Percentiles rank a stretch among this genome's conserved stretches.
Evolutionary conservation across 2,329 filamentous ascomycete species (phyloP).

Genomic region (Phyllosticta citriasiana): DNA sequence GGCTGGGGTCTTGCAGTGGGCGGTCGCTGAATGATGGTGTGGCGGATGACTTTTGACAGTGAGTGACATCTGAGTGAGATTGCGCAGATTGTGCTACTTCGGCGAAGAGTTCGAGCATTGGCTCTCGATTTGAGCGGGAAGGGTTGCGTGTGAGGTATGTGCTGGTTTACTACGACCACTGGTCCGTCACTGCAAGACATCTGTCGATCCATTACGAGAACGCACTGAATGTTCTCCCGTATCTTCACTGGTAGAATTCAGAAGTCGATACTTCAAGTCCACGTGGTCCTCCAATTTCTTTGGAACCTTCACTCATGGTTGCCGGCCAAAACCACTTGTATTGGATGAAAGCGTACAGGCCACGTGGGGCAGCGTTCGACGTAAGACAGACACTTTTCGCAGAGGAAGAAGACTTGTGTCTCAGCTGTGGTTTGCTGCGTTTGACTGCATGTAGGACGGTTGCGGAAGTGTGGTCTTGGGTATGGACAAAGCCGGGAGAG

Average conservation of each 20-base stretch:
- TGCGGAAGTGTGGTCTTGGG: background rate
- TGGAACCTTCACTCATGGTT: background rate
- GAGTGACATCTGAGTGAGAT: no score
- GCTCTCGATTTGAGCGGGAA: no score
- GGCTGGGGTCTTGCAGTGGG: no score
- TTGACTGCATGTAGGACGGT: background rate
- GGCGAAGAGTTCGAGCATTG: no score
- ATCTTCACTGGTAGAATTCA: background rate
- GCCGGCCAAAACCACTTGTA: background rate
- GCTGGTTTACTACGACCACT: no score
- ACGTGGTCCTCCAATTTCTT: background rate
- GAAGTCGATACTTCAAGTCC: background rate
- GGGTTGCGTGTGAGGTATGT: no score
- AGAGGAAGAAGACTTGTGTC: background rate
- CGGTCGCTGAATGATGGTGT: no score
- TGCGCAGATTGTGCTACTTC: no score
- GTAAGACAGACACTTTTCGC: background rate
- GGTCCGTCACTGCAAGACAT: no score
- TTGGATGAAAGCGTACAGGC: background rate
- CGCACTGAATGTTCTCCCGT: background rate
- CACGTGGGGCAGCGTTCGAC: background rate
- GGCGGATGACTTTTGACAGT: no score
- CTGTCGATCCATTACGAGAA: no score
- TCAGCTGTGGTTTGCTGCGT: background rate
- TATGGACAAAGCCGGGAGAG: background rate